Evolutionary conservation across 2,329 filamentous ascomycete genomes (phyloP).

Genomic region (Cyphellophora europaea): DNA sequence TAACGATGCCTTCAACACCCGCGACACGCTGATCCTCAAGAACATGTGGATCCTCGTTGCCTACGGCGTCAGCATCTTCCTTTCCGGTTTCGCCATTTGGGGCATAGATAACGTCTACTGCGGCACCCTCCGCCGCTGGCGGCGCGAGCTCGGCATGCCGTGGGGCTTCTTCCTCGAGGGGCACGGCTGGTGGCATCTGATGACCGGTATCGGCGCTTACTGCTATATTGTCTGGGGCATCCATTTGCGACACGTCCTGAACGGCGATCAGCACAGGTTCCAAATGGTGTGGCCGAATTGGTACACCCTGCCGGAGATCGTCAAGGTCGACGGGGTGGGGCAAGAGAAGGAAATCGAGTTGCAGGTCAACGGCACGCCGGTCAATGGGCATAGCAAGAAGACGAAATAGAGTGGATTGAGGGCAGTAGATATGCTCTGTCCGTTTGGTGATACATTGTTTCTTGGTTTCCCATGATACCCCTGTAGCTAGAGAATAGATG

Average conservation of each 20-base stretch:
- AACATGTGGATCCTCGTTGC: conserved; percentile 70
- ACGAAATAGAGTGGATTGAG: no score
- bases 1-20: conserved; percentile 40
- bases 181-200: conserved; percentile 69
- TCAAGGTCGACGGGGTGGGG: conserved; percentile 6
- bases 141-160: conserved; percentile 61
- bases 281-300: conserved; percentile 59
- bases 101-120: conserved; percentile 72
- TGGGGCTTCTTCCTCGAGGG: conserved; percentile 71
- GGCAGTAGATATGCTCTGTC: no score
- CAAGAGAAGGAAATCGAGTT: background rate
- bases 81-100: conserved; percentile 70
- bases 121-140: conserved; percentile 52
- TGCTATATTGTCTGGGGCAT: conserved; percentile 78
- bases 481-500: no score
- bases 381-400: conserved; percentile 2
- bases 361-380: conserved; percentile 2
- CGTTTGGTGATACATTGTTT: no score
- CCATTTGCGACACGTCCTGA: conserved; percentile 69
- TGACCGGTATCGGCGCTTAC: conserved; percentile 76
- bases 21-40: conserved; percentile 49
- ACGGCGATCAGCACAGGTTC: conserved; percentile 63
- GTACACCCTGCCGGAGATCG: conserved; percentile 47
- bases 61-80: conserved; percentile 59
- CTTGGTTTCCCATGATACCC: no score